Evolutionary conservation across 495 filamentous ascomycete species (phyloP), one percentile per base, ranked within the genome.

Genomic region (Parathielavia hyrcaniae): DNA sequence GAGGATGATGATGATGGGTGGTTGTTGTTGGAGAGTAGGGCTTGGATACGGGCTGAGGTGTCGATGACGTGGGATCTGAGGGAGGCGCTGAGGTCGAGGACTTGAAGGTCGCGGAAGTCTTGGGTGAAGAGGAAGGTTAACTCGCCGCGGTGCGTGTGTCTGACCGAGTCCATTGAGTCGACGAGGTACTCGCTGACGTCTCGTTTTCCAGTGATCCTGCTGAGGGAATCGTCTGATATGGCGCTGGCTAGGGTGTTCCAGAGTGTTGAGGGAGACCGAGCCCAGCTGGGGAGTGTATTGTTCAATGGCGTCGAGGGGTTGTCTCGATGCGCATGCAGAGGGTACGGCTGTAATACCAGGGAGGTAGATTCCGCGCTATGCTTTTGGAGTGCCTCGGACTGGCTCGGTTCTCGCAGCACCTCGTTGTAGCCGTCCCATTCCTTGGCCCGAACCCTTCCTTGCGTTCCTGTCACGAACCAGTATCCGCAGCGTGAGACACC

Each of bases 41-140:
- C 51, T 13, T 67, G 48, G n/a, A 77, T 50, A 40, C 69, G 74
- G 32, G 32, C 8, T 9, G 66, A 68, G 1, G 71, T 71, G 59
- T 73, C 70, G 1, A 74, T 62, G 17, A 69, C 65, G 40, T 20
- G 48, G 57, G 40, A 11, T 10, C 43, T 41, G 14, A 20, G 1
- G 22, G 49, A 19, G 14, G 20, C 66, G 6, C 26, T 30, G 17
- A 30, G 64, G 71, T 92, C 89, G 50, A 84, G 77, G 8, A 88
- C 84, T 44, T 80, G 83, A 40, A 88, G 14, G 84, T 91, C 58
- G 84, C 76, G 64, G 86, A 89, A 16, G 84, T 77, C 26, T 58
- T 81, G 74, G 49, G 79, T 61, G 50, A 84, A 81, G 13, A 79
- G 68, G 58, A 88, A 85, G 32, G 67, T 66, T 5, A 86, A 73